These are phyloP conservation scores for Cutaneotrichosporon sp. DNA, from an alignment of 1,284 basidiomycete species.

Conservation along the genomic window DNA sequence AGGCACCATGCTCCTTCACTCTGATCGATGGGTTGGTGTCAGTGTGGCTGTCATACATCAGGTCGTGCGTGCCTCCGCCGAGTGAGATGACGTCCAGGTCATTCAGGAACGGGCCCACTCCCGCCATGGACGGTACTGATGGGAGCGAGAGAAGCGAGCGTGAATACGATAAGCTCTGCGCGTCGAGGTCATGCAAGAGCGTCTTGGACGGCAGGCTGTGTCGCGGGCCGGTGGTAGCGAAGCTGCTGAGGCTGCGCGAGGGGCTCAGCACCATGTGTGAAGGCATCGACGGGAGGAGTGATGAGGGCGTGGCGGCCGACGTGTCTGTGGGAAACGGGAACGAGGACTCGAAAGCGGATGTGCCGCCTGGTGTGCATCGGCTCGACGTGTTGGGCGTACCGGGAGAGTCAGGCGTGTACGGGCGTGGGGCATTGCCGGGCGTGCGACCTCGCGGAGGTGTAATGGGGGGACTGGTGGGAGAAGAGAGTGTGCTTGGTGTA, in stretches of 20 bases:
- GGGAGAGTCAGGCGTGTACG: not conserved
- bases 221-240: not conserved
- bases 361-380: not conserved
- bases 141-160: not conserved
- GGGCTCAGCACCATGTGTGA: not conserved
- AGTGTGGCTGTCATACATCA: not conserved
- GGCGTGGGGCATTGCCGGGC: not conserved
- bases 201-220: not conserved
- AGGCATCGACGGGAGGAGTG: not conserved
- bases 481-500: not conserved
- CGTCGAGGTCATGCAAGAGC: conserved; percentile 1
- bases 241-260: not conserved
- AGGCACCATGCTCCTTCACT: not conserved
- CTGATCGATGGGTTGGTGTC: not conserved
- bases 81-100: conserved; percentile 2
- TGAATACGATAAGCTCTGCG: not conserved
- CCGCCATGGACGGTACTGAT: not conserved
- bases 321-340: not conserved
- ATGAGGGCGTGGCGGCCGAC: not conserved
- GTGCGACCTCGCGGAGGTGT: not conserved
- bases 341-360: not conserved
- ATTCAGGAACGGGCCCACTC: not conserved
- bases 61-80: not conserved
- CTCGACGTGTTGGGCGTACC: not conserved
- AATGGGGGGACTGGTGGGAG: not conserved